These are phyloP conservation scores for Fomitopsis schrenkii DNA, from an alignment of 1,284 basidiomycete genomes.

Conservation along the genomic window DNA sequence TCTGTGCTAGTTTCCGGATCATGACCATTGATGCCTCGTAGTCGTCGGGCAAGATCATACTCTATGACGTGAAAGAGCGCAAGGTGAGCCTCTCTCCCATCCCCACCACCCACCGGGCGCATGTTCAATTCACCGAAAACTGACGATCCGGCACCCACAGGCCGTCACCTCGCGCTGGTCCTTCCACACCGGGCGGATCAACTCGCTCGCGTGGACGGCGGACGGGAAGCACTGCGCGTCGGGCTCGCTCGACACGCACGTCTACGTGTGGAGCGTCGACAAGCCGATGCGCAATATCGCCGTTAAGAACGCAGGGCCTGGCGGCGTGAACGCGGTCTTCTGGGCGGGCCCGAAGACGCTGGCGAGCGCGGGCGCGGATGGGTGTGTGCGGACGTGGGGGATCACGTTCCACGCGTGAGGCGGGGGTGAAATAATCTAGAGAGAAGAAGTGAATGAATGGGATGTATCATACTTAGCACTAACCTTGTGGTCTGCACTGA, in stretches of 20 bases:
- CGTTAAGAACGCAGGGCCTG: constrained; percentile 82
- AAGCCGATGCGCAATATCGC: constrained; percentile 78
- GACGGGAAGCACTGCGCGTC: constrained; percentile 79
- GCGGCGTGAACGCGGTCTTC: constrained; percentile 76
- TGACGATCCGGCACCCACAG: constrained; percentile 26
- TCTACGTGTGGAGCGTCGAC: constrained; percentile 85
- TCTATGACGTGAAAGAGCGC: constrained; percentile 69
- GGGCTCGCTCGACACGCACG: constrained; percentile 87
- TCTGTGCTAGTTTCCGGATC: neutral
- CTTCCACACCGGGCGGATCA: constrained; percentile 82
- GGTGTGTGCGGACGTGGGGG: constrained; percentile 75
- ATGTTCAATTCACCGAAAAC: neutral
- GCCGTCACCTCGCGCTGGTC: constrained; percentile 79
- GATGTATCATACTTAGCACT: neutral
- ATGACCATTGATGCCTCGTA: constrained; percentile 24
- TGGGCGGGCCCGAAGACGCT: constrained; percentile 69
- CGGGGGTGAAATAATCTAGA: neutral
- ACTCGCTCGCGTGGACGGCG: constrained; percentile 75
- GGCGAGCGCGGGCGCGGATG: constrained; percentile 82
- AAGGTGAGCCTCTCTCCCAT: constrained; percentile 36
- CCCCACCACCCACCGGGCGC: no score
- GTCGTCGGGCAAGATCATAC: constrained; percentile 76
- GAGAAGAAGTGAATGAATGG: neutral
- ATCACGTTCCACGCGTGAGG: constrained; percentile 46
- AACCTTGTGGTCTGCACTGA: neutral